Base-by-base conservation (phyloP, 176 grass and related monocot species). In the Oryza nivara region DNA sequence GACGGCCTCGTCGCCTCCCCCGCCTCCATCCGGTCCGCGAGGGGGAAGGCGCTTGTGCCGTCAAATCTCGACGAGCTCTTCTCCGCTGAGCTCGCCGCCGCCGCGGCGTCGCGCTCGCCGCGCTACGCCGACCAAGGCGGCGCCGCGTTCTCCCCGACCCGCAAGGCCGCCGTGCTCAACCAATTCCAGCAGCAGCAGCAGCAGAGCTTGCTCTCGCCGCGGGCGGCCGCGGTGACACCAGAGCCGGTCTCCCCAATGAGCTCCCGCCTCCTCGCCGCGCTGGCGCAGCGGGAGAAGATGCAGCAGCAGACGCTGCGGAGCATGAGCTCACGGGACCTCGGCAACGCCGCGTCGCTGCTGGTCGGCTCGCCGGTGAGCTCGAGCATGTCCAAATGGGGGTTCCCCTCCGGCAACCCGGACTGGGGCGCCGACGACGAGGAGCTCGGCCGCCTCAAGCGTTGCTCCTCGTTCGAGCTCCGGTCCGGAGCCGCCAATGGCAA, bases 291-390 rank as follows among this genome's bases (percentile, higher is more conserved):
- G 72, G 89, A 91, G 89, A 91, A 88, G 79, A 90, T 89, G 80
- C 89, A 89, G 67, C 92, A 94, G 66, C 92, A 91, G 22, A 90
- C 90, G 2, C 85, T 92, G 76, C 88, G 88, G 65, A 95, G 83
- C 80, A 88, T 92, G 88, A 95, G 93, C 77, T 95, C 91, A 51
- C 61, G 85, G 20, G 93, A 95, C 76, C 88, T 90, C 25, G 77
- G 80, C 36, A 38, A 38, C 3, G 76, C 93, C 2, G 67, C 90
- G 4, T 82, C 88, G 7, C 72, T 85, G 49, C 78, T 83, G 4
- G 90, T 76, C 23, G 83, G 90, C 16, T 88, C 88, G 20, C 85
- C 87, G 5, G 85, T 91, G 38, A 40, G 72, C 16, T 92, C 88
- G 0, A 88, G 88, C 77, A 65, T 89, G 81, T 87, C 93, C 13